Conservation (phyloP, 768 basidiomycete species). For the Dentipellis fragilis region DNA sequence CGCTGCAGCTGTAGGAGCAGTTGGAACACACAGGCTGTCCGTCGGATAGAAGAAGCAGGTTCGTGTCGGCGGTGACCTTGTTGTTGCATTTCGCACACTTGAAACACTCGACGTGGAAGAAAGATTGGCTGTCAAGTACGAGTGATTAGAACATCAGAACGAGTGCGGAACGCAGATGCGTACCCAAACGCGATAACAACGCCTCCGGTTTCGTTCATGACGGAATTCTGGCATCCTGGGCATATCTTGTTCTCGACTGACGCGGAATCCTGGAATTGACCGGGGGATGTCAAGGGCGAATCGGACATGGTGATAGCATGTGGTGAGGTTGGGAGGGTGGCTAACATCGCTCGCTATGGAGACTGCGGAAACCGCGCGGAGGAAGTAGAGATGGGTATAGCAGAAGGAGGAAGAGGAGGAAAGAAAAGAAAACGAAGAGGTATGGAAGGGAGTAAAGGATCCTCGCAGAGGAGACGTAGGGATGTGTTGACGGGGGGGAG, state of each 20-base stretch:
- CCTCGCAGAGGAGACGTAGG: neutral
- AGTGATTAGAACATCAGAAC: neutral
- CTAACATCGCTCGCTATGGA: neutral
- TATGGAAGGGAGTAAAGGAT: neutral
- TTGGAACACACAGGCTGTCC: constrained; percentile 94
- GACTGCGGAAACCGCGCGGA: neutral
- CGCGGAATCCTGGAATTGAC: constrained; percentile 5
- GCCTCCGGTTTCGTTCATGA: constrained; percentile 72
- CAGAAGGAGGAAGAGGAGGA: neutral
- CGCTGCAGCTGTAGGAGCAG: constrained; percentile 92
- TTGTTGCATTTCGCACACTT: constrained; percentile 93
- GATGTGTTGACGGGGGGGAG: neutral
- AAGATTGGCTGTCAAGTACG: constrained; percentile 58
- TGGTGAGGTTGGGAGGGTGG: neutral
- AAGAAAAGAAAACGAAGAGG: neutral
- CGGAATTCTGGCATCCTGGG: constrained; percentile 76
- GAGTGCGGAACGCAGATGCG: constrained; percentile 18
- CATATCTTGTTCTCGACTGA: constrained; percentile 50
- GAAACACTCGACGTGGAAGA: constrained; percentile 94
- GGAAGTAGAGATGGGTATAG: neutral
- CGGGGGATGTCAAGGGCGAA: constrained; percentile 1
- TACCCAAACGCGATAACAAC: constrained; percentile 95
- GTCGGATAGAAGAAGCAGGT: constrained; percentile 92
- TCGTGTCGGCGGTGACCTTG: constrained; percentile 92
- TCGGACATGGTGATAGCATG: neutral